Evolutionary conservation across 2,329 filamentous ascomycete genomes (phyloP).

Genomic region (Tolypocladium sp.): DNA sequence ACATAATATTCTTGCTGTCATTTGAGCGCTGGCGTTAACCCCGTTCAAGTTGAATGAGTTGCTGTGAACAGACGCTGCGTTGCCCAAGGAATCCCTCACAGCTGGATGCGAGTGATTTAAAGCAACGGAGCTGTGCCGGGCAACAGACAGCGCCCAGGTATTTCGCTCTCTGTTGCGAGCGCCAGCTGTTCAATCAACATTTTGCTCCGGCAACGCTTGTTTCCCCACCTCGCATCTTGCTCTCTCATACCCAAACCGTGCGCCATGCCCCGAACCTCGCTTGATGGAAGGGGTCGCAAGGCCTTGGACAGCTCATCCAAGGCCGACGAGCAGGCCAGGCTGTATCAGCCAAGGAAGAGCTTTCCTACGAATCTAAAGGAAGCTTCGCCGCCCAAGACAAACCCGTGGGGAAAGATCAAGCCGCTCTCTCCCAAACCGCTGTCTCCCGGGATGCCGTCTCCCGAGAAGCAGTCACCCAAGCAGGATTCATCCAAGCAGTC

Average conservation of each 20-base stretch:
- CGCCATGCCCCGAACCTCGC: constrained; percentile 15
- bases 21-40: neutral
- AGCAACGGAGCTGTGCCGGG: neutral
- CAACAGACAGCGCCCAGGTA: neutral
- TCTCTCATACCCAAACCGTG: neutral
- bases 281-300: constrained; percentile 14
- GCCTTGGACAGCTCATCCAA: constrained; percentile 1
- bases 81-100: neutral
- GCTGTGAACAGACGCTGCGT: neutral
- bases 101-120: neutral
- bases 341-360: neutral
- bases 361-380: constrained; percentile 14
- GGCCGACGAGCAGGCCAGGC: constrained; percentile 2
- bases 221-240: neutral
- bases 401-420: constrained; percentile 17
- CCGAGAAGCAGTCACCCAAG: neutral
- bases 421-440: neutral
- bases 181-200: neutral
- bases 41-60: neutral
- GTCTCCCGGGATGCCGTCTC: neutral
- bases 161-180: neutral
- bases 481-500: neutral
- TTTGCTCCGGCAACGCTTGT: neutral
- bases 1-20: neutral
- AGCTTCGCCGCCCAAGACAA: constrained; percentile 22